Evolutionary conservation across 2,329 filamentous ascomycete genomes (phyloP).

Genomic region (Parascedosporium putredinis): DNA sequence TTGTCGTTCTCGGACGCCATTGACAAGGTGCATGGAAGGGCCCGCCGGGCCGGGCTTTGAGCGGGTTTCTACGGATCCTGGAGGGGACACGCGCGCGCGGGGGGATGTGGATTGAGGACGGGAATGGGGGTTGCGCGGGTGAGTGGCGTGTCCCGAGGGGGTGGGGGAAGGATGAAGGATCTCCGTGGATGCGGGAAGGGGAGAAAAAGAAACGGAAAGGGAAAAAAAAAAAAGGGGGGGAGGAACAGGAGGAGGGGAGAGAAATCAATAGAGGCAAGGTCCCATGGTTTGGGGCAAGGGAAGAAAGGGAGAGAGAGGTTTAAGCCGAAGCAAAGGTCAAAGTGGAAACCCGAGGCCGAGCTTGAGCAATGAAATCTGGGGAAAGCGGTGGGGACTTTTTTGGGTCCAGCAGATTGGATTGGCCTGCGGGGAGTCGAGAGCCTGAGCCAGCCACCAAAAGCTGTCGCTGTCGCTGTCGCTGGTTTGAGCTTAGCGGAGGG

Average conservation of each 20-base stretch:
- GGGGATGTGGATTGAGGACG: background rate
- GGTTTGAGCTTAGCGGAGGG: background rate
- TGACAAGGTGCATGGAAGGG: constrained; percentile 4
- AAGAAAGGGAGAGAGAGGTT: background rate
- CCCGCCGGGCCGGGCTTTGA: too few species aligned
- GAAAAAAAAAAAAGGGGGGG: too few species aligned
- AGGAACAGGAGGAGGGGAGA: background rate
- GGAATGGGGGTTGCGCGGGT: background rate
- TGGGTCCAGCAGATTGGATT: too few species aligned
- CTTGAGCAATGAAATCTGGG: background rate
- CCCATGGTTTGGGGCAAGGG: background rate
- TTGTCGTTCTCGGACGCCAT: constrained; percentile 5
- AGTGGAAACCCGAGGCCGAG: background rate
- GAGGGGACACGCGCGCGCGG: background rate
- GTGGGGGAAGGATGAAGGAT: too few species aligned
- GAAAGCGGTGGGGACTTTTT: background rate
- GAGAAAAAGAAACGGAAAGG: background rate
- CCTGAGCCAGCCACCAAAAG: too few species aligned
- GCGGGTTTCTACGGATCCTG: too few species aligned
- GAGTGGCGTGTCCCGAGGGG: too few species aligned
- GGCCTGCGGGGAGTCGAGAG: too few species aligned
- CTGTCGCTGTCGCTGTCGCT: background rate
- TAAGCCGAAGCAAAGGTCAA: background rate
- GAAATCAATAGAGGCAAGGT: background rate
- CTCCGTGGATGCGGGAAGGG: too few species aligned